Evolutionary conservation across 129 eudicot genomes (phyloP).

Genomic region (Escallonia rubra): DNA sequence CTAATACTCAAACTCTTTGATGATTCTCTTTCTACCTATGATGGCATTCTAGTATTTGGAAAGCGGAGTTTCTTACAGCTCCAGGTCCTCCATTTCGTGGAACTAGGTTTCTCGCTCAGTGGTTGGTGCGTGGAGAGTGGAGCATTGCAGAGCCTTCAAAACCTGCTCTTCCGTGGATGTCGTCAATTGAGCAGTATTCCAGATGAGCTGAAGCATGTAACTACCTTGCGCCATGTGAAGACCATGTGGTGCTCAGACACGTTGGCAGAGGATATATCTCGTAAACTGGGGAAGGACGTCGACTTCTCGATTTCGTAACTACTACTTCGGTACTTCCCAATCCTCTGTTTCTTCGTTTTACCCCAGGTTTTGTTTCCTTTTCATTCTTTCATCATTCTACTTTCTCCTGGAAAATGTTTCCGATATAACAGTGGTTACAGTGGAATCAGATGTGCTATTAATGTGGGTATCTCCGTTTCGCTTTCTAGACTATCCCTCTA

Average conservation of each 20-base stretch:
- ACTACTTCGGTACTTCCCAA: no score
- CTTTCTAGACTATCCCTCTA: no score
- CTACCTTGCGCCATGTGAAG: conserved; percentile 4
- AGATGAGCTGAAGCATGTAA: neutral
- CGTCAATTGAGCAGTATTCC: neutral
- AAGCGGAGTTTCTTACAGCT: neutral
- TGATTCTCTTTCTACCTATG: neutral
- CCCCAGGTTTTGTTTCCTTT: no score
- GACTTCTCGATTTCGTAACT: no score
- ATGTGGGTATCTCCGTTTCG: no score
- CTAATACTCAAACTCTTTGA: neutral
- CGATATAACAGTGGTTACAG: no score
- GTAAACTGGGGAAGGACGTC: neutral
- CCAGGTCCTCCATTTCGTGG: neutral
- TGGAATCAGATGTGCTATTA: no score
- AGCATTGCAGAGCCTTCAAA: neutral
- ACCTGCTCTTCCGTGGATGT: neutral
- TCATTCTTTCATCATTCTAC: no score
- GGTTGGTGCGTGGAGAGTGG: neutral
- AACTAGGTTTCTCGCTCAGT: neutral
- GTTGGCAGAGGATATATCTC: neutral
- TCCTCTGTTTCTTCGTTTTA: no score
- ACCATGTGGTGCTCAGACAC: neutral
- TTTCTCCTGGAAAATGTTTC: no score
- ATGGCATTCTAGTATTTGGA: neutral